Conservation (phyloP, 1,284 basidiomycete species). For the Kwoniella shivajii region DNA sequence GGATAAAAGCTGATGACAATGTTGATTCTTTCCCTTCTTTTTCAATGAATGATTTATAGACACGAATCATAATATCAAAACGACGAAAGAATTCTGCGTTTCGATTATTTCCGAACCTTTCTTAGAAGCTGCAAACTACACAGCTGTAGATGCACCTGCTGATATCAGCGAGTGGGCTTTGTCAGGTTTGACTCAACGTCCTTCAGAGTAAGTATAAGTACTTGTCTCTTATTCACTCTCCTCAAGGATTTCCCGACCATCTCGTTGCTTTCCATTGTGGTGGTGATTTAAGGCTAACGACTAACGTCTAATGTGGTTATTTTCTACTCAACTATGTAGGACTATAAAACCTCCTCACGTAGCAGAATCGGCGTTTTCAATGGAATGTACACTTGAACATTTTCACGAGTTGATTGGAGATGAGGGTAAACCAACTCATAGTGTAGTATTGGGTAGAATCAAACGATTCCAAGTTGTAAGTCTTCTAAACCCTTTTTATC, state of each 20-base stretch:
- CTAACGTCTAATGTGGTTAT: background rate
- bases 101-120: conserved; percentile 76
- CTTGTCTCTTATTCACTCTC: background rate
- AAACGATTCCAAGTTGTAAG: conserved; percentile 63
- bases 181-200: conserved; percentile 66
- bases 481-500: no score
- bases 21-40: background rate
- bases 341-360: conserved; percentile 67
- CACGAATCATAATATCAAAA: conserved; percentile 67
- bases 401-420: conserved; percentile 61
- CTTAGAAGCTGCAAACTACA: conserved; percentile 70
- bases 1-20: background rate
- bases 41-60: conserved; percentile 61
- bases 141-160: conserved; percentile 67
- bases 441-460: conserved; percentile 67
- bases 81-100: conserved; percentile 70
- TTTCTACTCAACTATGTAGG: conserved; percentile 10
- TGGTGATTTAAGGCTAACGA: background rate
- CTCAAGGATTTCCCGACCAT: background rate
- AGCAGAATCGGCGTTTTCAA: conserved; percentile 68
- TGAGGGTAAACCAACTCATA: conserved; percentile 57
- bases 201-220: conserved; percentile 61
- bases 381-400: conserved; percentile 71
- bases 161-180: conserved; percentile 71
- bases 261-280: background rate